Conservation (phyloP, 805 yeast genomes). For the Kuraishia cidri region DNA sequence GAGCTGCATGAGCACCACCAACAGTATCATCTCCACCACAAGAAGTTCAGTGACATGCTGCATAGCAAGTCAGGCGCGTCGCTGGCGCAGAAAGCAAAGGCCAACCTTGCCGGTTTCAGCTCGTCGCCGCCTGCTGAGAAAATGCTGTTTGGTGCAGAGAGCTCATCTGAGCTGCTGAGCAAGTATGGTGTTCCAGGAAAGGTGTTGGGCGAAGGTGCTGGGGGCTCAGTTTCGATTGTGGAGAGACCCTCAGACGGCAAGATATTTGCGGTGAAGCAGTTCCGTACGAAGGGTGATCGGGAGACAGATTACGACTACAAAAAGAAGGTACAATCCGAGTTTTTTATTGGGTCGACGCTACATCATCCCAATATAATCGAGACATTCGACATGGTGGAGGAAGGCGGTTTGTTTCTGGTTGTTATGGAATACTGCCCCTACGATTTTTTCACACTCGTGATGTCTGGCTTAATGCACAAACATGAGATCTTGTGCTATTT, state of each 20-base stretch:
- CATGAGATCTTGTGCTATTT: conserved; percentile 75
- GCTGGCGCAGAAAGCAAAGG: conserved; percentile 1
- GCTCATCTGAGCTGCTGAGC: conserved; percentile 32
- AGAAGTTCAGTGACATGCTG: conserved; percentile 1
- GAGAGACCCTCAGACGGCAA: conserved; percentile 49
- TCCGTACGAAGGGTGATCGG: conserved; percentile 52
- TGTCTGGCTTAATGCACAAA: conserved; percentile 73
- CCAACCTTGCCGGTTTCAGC: conserved; percentile 3
- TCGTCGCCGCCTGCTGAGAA: conserved; percentile 10
- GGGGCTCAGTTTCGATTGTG: conserved; percentile 84
- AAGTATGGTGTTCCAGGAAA: conserved; percentile 73
- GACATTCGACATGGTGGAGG: conserved; percentile 73
- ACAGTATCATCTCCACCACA: too few species aligned
- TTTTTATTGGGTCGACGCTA: conserved; percentile 68
- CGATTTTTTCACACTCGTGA: conserved; percentile 88
- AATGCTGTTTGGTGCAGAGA: conserved; percentile 26
- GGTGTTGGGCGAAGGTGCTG: conserved; percentile 86
- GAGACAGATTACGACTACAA: conserved; percentile 66
- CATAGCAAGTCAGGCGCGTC: neutral
- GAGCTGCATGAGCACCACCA: conserved; percentile 5
- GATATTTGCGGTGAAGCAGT: conserved; percentile 81
- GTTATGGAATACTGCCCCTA: conserved; percentile 91
- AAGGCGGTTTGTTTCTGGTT: conserved; percentile 52
- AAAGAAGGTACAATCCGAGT: conserved; percentile 76
- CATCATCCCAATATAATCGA: conserved; percentile 75